Base-by-base conservation (phyloP, 2,329 filamentous ascomycete species). In the Cytospora leucostoma region DNA sequence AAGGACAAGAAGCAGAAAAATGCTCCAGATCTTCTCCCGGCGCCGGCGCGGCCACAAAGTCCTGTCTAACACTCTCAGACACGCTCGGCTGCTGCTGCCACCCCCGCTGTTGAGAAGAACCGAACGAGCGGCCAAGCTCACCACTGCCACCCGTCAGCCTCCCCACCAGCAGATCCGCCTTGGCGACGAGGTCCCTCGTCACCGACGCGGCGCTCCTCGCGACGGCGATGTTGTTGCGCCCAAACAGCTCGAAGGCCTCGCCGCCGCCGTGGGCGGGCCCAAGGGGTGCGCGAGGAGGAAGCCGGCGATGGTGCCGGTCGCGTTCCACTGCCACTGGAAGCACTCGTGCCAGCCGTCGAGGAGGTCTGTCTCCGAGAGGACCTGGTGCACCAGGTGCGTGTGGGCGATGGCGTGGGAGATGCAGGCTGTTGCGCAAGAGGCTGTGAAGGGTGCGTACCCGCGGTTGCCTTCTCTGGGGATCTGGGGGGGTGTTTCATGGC, bases 191-290 rank as follows among this genome's bases (percentile, higher is more conserved):
- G 11, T 70, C 68, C 21, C 67, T 66, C 70, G 58, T 83, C 78
- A 77, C 66, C 1, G 71, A 72, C 17, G 75, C 76, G 2, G 76
- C 75, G 12, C 74, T 65, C 1, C 74, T 74, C 52, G 74, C 74
- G 57, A 77, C 76, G n/a, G 69, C 79, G 61, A 80, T 84, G 67
- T 72, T 74, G 15, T 50, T 57, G 38, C 38, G 38, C 19, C 73
- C 67, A 69, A 76, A 69, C 63, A 72, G 56, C 62, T 77, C 67
- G 70, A 79, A 70, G 1, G 72, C 4, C 68, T 66, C 7, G 69
- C 70, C 10, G 67, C 55, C 13, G 66, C 63, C 2, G 69, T 70
- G 1, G 67, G 52, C 12, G 64, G 57, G 54, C 70, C 67, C 17
- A 69, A 54, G 0, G 74, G 74, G 37, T 75, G 71, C 0, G 71